These are phyloP conservation scores for Aspergillus sp. DNA, from an alignment of 2,329 filamentous ascomycete genomes.

Conservation along the genomic window DNA sequence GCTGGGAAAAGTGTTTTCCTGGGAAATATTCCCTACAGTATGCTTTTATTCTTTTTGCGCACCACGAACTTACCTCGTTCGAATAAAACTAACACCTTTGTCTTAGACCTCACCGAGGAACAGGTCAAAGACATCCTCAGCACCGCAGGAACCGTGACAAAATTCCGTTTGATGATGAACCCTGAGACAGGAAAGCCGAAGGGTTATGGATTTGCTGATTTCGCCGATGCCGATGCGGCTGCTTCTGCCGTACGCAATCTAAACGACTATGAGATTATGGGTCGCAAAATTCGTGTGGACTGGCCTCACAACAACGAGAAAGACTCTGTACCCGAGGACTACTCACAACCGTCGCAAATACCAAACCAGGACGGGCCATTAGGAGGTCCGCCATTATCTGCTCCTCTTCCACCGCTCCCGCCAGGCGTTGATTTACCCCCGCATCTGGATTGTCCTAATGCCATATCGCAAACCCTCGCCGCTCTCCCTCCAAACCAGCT, in stretches of 20 bases:
- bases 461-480: slow-evolving; percentile 86
- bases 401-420: slow-evolving; percentile 73
- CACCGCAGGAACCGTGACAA: slow-evolving; percentile 83
- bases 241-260: slow-evolving; percentile 93
- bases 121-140: slow-evolving; percentile 93
- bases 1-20: slow-evolving; percentile 48
- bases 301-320: slow-evolving; percentile 90
- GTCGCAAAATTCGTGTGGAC: slow-evolving; percentile 88
- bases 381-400: slow-evolving; percentile 47
- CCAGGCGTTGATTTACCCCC: slow-evolving; percentile 80
- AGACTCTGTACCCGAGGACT: slow-evolving; percentile 59
- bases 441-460: slow-evolving; percentile 80
- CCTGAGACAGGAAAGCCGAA: slow-evolving; percentile 92
- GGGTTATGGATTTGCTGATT: slow-evolving; percentile 96
- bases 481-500: slow-evolving; percentile 85
- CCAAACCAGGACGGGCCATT: slow-evolving; percentile 39
- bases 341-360: slow-evolving; percentile 42
- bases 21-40: slow-evolving; percentile 66
- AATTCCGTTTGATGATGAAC: slow-evolving; percentile 92
- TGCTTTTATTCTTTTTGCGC: slow-evolving; percentile 53
- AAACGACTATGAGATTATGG: slow-evolving; percentile 94
- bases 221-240: slow-evolving; percentile 86
- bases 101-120: slow-evolving; percentile 87
- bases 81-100: neutral
- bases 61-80: no score